A percentile compares a stretch with the other conserved stretches of the same genome.
Conservation (phyloP, 306 rosid species). For the Malus fusca region DNA sequence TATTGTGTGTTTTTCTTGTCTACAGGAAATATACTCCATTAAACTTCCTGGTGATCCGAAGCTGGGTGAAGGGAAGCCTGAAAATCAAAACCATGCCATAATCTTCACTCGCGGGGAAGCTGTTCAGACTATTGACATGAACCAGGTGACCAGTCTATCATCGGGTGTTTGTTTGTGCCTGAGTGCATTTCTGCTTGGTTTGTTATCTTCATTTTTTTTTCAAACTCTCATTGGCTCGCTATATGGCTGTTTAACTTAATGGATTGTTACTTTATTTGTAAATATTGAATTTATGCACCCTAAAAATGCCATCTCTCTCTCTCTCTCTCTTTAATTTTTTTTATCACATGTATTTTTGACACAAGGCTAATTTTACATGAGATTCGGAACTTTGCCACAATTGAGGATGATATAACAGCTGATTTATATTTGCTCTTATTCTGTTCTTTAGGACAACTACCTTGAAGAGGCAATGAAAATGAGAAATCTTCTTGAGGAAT, state of each 20-base stretch:
- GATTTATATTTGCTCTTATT: not conserved
- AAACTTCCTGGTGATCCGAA: constrained; percentile 98
- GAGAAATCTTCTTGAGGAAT: constrained; percentile 96
- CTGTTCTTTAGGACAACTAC: constrained; percentile 70
- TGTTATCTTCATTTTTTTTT: not conserved
- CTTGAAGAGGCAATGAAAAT: constrained; percentile 95
- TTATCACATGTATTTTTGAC: not conserved
- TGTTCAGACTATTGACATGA: constrained; percentile 97
- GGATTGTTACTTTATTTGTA: not conserved
- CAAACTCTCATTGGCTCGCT: not conserved
- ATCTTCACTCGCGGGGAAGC: constrained; percentile 97
- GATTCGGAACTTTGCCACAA: not conserved
- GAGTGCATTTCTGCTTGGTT: not conserved
- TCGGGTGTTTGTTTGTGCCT: not conserved
- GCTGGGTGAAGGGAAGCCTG: constrained; percentile 99
- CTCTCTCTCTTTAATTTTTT: not conserved
- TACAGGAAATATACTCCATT: constrained; percentile 79
- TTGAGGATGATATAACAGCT: not conserved
- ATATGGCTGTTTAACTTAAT: not conserved
- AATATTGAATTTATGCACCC: not conserved
- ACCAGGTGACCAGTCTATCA: constrained; percentile 51
- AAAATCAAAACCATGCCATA: constrained; percentile 97
- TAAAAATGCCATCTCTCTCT: not conserved
- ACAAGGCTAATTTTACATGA: not conserved
- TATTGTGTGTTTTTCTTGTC: not conserved